phyloP scores from a whole-genome alignment of 176 grass and related monocot genomes.

The Raddia distichophylla region DNA sequence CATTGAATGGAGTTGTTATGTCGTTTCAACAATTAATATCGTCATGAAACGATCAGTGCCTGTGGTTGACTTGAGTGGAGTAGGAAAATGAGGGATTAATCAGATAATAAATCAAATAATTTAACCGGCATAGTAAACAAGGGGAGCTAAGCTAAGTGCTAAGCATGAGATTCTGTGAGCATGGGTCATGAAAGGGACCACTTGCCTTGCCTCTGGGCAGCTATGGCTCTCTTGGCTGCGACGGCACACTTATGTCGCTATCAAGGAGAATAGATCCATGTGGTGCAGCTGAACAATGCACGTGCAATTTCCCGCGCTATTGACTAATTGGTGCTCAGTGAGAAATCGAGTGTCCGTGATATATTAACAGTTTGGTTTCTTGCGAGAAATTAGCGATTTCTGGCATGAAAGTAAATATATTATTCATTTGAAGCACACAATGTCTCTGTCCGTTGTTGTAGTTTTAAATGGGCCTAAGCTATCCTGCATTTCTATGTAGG shows the following conservation, averaged over 20 bases:
- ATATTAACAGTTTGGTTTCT: conserved; percentile 24
- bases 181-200: conserved; percentile 27
- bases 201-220: not conserved
- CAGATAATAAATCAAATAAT: not conserved
- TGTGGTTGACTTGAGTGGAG: not conserved
- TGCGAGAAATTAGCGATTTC: conserved; percentile 25
- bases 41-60: conserved; percentile 25
- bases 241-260: not conserved
- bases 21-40: not conserved
- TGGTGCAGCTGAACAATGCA: conserved; percentile 14
- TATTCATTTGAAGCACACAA: not conserved
- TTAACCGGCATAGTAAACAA: not conserved
- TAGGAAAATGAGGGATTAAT: not conserved
- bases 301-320: not conserved
- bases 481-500: not conserved
- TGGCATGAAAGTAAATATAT: not conserved
- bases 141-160: not conserved
- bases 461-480: not conserved
- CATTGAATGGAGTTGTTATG: conserved; percentile 22
- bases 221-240: not conserved
- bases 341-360: not conserved
- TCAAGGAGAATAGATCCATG: conserved; percentile 22
- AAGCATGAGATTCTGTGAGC: conserved; percentile 7
- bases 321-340: not conserved
- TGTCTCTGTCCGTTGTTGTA: not conserved